These are phyloP conservation scores for Aspergillus chevalieri DNA, from an alignment of 2,329 filamentous ascomycete genomes.

Conservation along the genomic window DNA sequence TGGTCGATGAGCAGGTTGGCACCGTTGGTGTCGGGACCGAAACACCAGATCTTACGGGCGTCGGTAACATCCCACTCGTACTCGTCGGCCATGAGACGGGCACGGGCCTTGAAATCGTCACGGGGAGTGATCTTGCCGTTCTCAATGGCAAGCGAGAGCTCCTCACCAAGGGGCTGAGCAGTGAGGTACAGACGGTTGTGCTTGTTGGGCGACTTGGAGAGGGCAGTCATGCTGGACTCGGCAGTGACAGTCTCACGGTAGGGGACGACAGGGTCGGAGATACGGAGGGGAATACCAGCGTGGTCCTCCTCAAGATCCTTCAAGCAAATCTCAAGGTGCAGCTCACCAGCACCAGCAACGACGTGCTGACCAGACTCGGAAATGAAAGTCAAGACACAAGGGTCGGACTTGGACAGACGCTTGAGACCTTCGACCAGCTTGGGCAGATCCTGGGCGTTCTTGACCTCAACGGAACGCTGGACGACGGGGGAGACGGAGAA, in stretches of 20 bases:
- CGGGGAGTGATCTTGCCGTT: constrained; percentile 82
- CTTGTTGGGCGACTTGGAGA: constrained; percentile 99
- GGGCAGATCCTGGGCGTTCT: constrained; percentile 99
- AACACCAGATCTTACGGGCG: constrained; percentile 99
- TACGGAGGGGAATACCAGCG: constrained; percentile 93
- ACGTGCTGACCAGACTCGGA: constrained; percentile 95
- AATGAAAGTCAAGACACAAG: constrained; percentile 89
- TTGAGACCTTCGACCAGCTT: constrained; percentile 99
- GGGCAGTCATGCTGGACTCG: constrained; percentile 86
- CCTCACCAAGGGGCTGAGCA: constrained; percentile 86
- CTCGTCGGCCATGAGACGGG: constrained; percentile 91
- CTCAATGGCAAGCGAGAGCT: constrained; percentile 87
- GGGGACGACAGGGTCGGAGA: constrained; percentile 96
- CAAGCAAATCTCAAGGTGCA: constrained; percentile 99
- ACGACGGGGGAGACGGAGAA: constrained; percentile 99
- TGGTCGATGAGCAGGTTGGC: constrained; percentile 98
- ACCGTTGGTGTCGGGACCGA: constrained; percentile 95
- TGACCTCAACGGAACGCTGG: constrained; percentile 96
- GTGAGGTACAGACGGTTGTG: constrained; percentile 99
- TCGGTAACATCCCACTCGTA: constrained; percentile 99
- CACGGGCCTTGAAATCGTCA: constrained; percentile 98
- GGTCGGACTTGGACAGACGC: constrained; percentile 99
- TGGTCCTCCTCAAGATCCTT: constrained; percentile 99
- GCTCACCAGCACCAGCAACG: constrained; percentile 97
- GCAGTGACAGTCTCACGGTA: constrained; percentile 92